Conservation (phyloP, 176 grass and related monocot species). For the Phragmites australis region DNA sequence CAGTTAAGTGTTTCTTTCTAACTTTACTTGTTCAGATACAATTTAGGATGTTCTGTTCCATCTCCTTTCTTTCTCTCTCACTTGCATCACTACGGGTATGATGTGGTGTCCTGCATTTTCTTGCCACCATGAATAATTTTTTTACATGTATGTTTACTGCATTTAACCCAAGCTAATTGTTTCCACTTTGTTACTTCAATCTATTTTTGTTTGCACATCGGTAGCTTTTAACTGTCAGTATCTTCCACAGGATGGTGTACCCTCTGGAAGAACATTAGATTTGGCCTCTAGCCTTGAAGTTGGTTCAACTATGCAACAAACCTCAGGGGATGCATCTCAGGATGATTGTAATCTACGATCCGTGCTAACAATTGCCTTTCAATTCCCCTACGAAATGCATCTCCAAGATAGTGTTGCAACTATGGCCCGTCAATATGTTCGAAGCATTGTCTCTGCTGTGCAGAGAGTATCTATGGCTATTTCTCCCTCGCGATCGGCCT, state of each 20-base stretch:
- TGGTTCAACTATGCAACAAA: slow-evolving; percentile 51
- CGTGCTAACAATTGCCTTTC: slow-evolving; percentile 93
- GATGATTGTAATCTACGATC: slow-evolving; percentile 68
- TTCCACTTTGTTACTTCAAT: neutral
- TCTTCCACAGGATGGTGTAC: slow-evolving; percentile 61
- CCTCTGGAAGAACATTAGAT: slow-evolving; percentile 76
- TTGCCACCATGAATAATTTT: neutral
- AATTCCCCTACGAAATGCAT: slow-evolving; percentile 87
- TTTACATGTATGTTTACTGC: neutral
- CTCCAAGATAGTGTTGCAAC: slow-evolving; percentile 85
- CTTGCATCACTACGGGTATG: neutral
- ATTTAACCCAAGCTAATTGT: neutral
- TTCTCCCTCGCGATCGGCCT: slow-evolving; percentile 56
- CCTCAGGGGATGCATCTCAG: slow-evolving; percentile 37
- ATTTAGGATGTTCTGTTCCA: neutral
- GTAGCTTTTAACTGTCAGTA: slow-evolving; percentile 25
- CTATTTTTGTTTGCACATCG: neutral
- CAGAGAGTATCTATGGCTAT: slow-evolving; percentile 90
- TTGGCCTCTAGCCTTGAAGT: slow-evolving; percentile 96
- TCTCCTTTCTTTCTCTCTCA: neutral
- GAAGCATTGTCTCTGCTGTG: slow-evolving; percentile 81
- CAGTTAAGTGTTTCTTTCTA: slow-evolving; percentile 56
- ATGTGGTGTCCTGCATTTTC: neutral
- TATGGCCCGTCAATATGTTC: slow-evolving; percentile 90
- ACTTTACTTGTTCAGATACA: slow-evolving; percentile 4